Evolutionary conservation across 495 filamentous ascomycete genomes (phyloP).

Genomic region (Trichoderma parareesei): DNA sequence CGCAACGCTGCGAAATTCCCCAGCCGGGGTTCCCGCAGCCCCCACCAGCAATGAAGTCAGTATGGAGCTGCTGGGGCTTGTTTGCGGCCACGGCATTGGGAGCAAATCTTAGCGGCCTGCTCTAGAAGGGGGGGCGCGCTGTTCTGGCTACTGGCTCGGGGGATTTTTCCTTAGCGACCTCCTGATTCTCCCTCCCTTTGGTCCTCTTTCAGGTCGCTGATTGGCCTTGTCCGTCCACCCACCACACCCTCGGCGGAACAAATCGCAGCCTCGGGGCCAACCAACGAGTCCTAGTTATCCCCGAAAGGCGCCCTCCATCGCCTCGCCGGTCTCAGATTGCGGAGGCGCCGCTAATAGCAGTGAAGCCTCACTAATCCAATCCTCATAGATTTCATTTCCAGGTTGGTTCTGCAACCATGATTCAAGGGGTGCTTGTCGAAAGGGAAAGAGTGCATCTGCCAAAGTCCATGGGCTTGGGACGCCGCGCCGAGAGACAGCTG

Average conservation of each 20-base stretch:
- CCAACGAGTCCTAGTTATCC: not conserved
- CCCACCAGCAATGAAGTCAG: conserved; percentile 2
- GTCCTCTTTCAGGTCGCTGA: not conserved
- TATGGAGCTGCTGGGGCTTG: not conserved
- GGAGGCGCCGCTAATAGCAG: conserved; percentile 7
- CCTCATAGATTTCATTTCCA: not conserved
- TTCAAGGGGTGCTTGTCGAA: not conserved
- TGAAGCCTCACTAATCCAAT: not conserved
- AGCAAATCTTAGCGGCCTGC: not conserved
- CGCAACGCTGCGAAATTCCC: not conserved
- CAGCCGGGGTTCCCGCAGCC: conserved; percentile 9
- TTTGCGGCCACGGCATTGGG: not conserved
- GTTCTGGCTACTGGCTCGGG: not conserved
- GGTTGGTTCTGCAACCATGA: not conserved
- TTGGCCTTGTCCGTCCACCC: not conserved
- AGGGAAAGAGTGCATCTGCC: no score
- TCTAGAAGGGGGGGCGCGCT: not conserved
- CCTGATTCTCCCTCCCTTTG: not conserved
- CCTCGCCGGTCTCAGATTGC: not conserved
- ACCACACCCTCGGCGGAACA: not conserved
- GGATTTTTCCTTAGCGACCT: not conserved
- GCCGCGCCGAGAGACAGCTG: not conserved
- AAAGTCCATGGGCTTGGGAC: not conserved
- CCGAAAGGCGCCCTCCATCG: not conserved
- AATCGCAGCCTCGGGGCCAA: not conserved